A percentile compares a stretch with the other conserved stretches of the same genome.
Evolutionary conservation across 352 stramenopile genomes (phyloP).

Genomic region (Phytopythium oedochilum): DNA sequence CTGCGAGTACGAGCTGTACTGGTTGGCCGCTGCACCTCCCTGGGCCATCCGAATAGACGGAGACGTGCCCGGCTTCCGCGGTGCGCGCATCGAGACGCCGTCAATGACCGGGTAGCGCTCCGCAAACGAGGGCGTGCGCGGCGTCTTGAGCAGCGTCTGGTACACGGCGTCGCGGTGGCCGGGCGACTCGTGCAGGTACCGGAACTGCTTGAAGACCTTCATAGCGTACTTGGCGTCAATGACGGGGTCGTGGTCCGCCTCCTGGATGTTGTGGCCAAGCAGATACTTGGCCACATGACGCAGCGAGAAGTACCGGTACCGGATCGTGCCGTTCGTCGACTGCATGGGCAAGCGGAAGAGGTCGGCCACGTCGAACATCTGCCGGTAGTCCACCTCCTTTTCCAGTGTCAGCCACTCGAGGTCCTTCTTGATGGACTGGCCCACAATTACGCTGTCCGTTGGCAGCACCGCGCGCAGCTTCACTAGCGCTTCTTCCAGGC

Average conservation of each 20-base stretch:
- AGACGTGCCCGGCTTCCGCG: slow-evolving; percentile 49
- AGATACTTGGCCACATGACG: slow-evolving; percentile 82
- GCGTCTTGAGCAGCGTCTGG: slow-evolving; percentile 78
- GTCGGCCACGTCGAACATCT: slow-evolving; percentile 80
- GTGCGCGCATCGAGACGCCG: slow-evolving; percentile 72
- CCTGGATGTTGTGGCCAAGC: slow-evolving; percentile 78
- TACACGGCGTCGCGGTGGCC: slow-evolving; percentile 73
- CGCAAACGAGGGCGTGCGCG: slow-evolving; percentile 79
- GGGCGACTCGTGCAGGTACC: slow-evolving; percentile 73
- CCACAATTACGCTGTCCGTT: slow-evolving; percentile 85
- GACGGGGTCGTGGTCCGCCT: slow-evolving; percentile 79
- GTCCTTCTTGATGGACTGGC: slow-evolving; percentile 92
- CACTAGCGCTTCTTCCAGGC: slow-evolving; percentile 68
- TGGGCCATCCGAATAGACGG: slow-evolving; percentile 30
- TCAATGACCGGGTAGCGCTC: slow-evolving; percentile 80
- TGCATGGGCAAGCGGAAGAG: slow-evolving; percentile 83
- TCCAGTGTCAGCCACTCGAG: slow-evolving; percentile 87
- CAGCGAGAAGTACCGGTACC: slow-evolving; percentile 83
- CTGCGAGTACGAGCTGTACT: slow-evolving; percentile 3
- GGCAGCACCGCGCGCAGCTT: slow-evolving; percentile 76
- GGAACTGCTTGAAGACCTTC: slow-evolving; percentile 87
- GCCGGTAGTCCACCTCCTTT: slow-evolving; percentile 81
- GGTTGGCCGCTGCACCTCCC: slow-evolving; percentile 1
- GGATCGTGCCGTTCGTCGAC: slow-evolving; percentile 61
- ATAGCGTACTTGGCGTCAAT: slow-evolving; percentile 87